A percentile compares a stretch with the other conserved stretches of the same genome.
These are phyloP conservation scores for Cercis canadensis DNA, from an alignment of 306 rosid genomes.

Conservation along the genomic window DNA sequence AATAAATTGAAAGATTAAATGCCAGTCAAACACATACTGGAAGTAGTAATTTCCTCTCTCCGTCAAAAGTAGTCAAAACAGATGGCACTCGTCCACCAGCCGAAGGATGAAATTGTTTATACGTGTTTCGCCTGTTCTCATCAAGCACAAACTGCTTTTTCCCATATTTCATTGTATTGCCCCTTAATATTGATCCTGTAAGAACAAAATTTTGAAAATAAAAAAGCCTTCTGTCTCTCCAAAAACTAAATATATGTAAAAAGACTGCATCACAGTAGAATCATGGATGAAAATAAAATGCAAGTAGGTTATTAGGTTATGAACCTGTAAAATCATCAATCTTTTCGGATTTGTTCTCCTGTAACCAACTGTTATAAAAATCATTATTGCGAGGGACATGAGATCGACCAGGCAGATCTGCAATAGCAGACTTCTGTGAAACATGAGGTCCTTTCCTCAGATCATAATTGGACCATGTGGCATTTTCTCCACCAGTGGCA, in stretches of 20 bases:
- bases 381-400: slow-evolving; percentile 53
- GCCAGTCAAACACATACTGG: slow-evolving; percentile 52
- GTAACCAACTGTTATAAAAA: slow-evolving; percentile 46
- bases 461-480: slow-evolving; percentile 44
- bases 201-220: background rate
- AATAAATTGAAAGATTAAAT: slow-evolving; percentile 7
- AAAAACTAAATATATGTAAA: background rate
- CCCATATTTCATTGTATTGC: slow-evolving; percentile 48
- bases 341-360: slow-evolving; percentile 53
- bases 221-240: background rate
- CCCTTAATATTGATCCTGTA: slow-evolving; percentile 50
- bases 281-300: slow-evolving; percentile 2
- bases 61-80: slow-evolving; percentile 59
- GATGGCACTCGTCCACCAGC: slow-evolving; percentile 52
- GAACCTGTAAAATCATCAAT: slow-evolving; percentile 62
- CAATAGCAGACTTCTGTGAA: too few species aligned
- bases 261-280: slow-evolving; percentile 17
- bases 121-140: slow-evolving; percentile 66
- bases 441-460: too few species aligned
- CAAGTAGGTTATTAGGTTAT: slow-evolving; percentile 18
- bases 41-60: slow-evolving; percentile 60
- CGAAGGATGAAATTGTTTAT: slow-evolving; percentile 45
- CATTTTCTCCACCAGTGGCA: slow-evolving; percentile 58
- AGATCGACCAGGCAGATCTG: slow-evolving; percentile 50
- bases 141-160: slow-evolving; percentile 54